Evolutionary conservation across 805 yeast species (phyloP), one percentile per base, ranked within the genome.

Genomic region (Ogataea allantospora): DNA sequence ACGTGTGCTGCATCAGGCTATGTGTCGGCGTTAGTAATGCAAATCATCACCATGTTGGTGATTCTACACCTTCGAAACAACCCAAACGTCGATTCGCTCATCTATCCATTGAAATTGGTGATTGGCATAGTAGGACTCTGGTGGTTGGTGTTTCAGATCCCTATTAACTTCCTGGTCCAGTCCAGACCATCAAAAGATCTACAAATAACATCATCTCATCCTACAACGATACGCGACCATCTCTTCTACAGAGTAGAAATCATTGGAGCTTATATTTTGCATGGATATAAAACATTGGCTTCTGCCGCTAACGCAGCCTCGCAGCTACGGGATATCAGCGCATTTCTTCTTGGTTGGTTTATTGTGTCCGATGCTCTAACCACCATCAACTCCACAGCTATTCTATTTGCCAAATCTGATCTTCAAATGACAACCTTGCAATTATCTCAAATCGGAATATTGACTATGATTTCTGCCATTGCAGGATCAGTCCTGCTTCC

Each of bases 311-410:
- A 65, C 29, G 80, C 77, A 46, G 87, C 83, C 1, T 66, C 75
- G 2, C 60, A 73, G 33, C 60, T 84, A 50, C 70, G 67, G 45
- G 91, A 84, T 49, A 84, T 85, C 13, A 66, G 75, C n/a, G 70
- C 75, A 9, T 84, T 80, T 47, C 60, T 84, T 7, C 32, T 75
- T 0, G 88, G 86, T 1, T 84, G 95, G 95, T 84, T 84, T 48
- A 70, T 85, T 29, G 66, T 84, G 2, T 77, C 86, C 14, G 95
- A 85, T 53, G 79, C 88, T 0, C 63, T 82, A 8, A 82, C 89
- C 1, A 85, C 93, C 0, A 83, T 84, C 39, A 84, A 83, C 55
- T 79, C 88, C 1, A 80, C 93, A 0, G 91, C 93, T 0, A 77
- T 85, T 20, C 55, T 84, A 25, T 84, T 84, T 62, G 86, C 93